These are phyloP conservation scores for Bruguiera gymnorhiza DNA, from an alignment of 345 rosid genomes.

Conservation along the genomic window DNA sequence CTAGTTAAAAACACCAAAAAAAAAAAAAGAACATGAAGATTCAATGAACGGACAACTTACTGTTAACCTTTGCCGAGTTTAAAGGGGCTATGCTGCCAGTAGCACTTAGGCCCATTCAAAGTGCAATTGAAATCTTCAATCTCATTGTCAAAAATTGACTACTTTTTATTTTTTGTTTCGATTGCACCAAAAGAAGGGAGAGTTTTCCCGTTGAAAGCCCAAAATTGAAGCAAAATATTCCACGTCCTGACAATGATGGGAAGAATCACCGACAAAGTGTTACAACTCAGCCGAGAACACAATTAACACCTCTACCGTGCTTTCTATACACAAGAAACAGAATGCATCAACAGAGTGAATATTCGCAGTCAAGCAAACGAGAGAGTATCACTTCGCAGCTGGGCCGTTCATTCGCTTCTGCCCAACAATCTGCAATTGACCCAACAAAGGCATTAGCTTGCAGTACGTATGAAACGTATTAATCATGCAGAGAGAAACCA, in stretches of 20 bases:
- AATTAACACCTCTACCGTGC: constrained; percentile 45
- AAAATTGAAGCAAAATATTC: constrained; percentile 22
- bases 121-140: no score
- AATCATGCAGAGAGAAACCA: no score
- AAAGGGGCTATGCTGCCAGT: no score
- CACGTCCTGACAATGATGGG: constrained; percentile 16
- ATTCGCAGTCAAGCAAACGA: constrained; percentile 85
- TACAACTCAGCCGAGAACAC: constrained; percentile 36
- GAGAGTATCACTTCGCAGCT: constrained; percentile 76
- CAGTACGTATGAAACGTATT: no score
- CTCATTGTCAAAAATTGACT: no score
- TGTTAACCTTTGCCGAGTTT: no score
- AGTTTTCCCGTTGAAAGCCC: constrained; percentile 9
- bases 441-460: no score
- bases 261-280: constrained; percentile 22
- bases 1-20: no score
- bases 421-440: constrained; percentile 75
- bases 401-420: constrained; percentile 78
- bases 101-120: no score
- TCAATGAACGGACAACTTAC: no score
- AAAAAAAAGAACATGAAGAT: no score
- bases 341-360: constrained; percentile 49
- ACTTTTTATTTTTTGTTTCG: no score
- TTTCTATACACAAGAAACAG: constrained; percentile 34
- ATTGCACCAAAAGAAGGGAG: background rate